Base-by-base conservation (phyloP, 2,329 filamentous ascomycete genomes). In the Ophiocordyceps camponoti-saundersi region DNA sequence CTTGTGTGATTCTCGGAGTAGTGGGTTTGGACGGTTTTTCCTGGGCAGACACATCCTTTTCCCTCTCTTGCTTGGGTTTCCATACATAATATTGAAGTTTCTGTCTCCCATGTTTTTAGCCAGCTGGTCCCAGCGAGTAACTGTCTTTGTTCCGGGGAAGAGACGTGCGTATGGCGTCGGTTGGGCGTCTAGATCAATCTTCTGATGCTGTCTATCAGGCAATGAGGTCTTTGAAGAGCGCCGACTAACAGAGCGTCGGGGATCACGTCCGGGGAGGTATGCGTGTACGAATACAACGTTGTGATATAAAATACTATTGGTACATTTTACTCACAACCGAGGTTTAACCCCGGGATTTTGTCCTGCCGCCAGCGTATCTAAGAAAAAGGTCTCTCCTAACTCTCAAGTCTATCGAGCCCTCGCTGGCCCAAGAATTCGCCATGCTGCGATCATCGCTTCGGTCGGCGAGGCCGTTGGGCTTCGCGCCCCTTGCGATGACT, bases 381-480 rank as follows among this genome's bases (percentile, higher is more conserved):
- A 15, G 42, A 29, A 18, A 15, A 11, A 18, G n/a, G 16, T 15
- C n/a, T 18, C 54, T 52, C 48, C 49, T 34, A 56, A 50, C 54
- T 30, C 53, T 53, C 26, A 29, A 10, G 26, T 29, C 26, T 29
- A 10, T 29, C 26, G 56, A 55, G 46, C 61, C 57, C 59, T 50
- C 56, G 60, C 59, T 60, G 61, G 66, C 63, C 63, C 65, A 64
- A 62, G 61, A 63, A 70, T 69, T 66, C 67, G 69, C 70, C 70
- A 82, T 82, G 78, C 73, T 82, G 74, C 78, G 77, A 70, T 76
- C 75, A 64, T 80, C 77, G 65, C 67, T 81, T 69, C 75, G 72
- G 69, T 78, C 77, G 63, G 73, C 73, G 61, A 76, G 70, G 70
- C 68, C 71, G 58, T 65, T 79, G 62, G 68, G 72, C 66, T 66